These are phyloP conservation scores for Smallanthus sonchifolius DNA, from an alignment of 129 eudicot genomes.

Conservation along the genomic window DNA sequence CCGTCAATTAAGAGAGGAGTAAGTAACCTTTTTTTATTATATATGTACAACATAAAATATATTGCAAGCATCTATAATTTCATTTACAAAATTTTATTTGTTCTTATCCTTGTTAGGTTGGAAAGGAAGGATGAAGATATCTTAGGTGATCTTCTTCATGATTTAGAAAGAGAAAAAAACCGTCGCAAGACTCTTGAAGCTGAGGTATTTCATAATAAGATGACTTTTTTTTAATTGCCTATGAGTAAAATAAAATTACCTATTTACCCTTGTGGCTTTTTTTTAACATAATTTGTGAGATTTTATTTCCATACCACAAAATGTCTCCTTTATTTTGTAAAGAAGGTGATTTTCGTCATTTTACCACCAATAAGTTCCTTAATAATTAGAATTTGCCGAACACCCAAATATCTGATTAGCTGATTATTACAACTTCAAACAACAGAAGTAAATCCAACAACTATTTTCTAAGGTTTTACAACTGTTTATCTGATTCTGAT, in stretches of 20 bases:
- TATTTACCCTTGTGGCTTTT: neutral
- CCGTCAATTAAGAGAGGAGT: constrained; percentile 53
- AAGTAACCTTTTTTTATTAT: constrained; percentile 20
- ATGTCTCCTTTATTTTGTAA: neutral
- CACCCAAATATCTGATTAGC: neutral
- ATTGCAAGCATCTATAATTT: neutral
- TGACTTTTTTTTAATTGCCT: neutral
- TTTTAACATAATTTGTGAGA: neutral
- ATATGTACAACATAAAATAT: neutral
- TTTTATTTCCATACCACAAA: neutral
- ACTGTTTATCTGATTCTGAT: neutral
- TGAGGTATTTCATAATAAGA: constrained; percentile 44
- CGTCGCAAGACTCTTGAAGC: constrained; percentile 58
- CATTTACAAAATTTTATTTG: neutral
- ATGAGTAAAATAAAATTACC: neutral
- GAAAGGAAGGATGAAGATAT: constrained; percentile 46
- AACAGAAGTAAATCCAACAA: neutral
- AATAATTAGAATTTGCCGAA: neutral
- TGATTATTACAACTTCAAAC: neutral
- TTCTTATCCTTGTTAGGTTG: constrained; percentile 40
- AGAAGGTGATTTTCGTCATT: neutral
- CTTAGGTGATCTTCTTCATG: constrained; percentile 44
- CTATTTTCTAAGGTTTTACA: neutral
- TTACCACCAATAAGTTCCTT: neutral
- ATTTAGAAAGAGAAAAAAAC: constrained; percentile 49